These are phyloP conservation scores for Eucalyptus pumila DNA, from an alignment of 345 rosid species.

Conservation along the genomic window DNA sequence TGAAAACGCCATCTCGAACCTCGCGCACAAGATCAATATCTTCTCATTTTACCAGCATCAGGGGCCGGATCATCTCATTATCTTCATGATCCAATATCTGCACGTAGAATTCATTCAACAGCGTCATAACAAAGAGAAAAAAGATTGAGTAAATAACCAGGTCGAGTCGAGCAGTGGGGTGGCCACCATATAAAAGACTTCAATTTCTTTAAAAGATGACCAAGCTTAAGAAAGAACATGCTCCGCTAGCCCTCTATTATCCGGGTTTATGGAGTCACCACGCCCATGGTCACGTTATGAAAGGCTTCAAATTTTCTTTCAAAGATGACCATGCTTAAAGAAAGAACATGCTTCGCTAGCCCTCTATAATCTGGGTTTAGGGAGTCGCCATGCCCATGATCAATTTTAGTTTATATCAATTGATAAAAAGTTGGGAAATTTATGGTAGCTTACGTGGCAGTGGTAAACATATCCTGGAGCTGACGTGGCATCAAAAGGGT, in stretches of 20 bases:
- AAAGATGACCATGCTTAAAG: neutral
- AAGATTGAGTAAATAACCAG: neutral
- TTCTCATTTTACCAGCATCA: neutral
- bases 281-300: neutral
- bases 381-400: neutral
- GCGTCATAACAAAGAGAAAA: neutral
- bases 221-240: neutral
- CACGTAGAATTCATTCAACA: neutral
- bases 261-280: neutral
- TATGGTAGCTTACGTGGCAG: neutral
- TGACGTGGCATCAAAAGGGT: conserved; percentile 5
- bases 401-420: neutral
- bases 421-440: neutral
- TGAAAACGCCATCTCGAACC: neutral
- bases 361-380: neutral
- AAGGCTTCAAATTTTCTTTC: neutral
- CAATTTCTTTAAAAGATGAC: neutral
- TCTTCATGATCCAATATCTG: conserved; percentile 35
- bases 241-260: neutral
- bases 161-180: neutral
- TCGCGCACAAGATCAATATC: neutral
- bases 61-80: conserved; percentile 27
- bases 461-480: conserved; percentile 12
- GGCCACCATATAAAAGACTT: neutral
- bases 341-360: neutral